Conservation (phyloP, 176 grass and related monocot species). For the Paspalum notatum region DNA sequence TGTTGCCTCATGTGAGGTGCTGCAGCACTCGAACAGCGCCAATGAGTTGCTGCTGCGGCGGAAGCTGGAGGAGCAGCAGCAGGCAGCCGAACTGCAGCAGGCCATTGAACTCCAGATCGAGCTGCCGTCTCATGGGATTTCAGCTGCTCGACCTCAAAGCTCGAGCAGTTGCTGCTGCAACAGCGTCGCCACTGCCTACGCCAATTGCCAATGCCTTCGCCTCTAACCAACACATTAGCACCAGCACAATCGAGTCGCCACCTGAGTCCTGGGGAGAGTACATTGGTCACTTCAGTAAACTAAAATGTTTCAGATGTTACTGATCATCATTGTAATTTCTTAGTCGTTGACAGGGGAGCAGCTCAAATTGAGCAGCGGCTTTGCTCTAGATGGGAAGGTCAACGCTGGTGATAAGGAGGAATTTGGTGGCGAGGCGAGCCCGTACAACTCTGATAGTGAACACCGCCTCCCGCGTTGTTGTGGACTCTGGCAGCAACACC, state of each 20-base stretch:
- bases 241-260: slow-evolving; percentile 25
- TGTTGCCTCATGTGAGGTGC: too few relatives aligned
- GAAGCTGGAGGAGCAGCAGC: slow-evolving; percentile 86
- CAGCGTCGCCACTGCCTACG: too few relatives aligned
- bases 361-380: slow-evolving; percentile 27
- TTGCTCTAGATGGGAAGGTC: slow-evolving; percentile 40
- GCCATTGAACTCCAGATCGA: slow-evolving; percentile 67
- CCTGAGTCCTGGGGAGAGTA: not conserved
- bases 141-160: slow-evolving; percentile 69
- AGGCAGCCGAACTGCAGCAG: slow-evolving; percentile 69
- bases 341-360: too few relatives aligned
- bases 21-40: too few relatives aligned
- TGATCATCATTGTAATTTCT: slow-evolving; percentile 29
- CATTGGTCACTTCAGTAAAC: not conserved
- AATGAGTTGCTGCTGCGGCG: too few relatives aligned
- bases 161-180: not conserved
- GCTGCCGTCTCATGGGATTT: slow-evolving; percentile 62
- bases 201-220: slow-evolving; percentile 17
- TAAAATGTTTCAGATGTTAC: not conserved
- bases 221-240: slow-evolving; percentile 7
- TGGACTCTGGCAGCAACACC: not conserved
- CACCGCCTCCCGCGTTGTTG: not conserved
- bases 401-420: slow-evolving; percentile 69
- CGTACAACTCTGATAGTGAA: slow-evolving; percentile 49
- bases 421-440: slow-evolving; percentile 60